Evolutionary conservation across 2,329 filamentous ascomycete species (phyloP).

Genomic region (Trichoderma sp.): DNA sequence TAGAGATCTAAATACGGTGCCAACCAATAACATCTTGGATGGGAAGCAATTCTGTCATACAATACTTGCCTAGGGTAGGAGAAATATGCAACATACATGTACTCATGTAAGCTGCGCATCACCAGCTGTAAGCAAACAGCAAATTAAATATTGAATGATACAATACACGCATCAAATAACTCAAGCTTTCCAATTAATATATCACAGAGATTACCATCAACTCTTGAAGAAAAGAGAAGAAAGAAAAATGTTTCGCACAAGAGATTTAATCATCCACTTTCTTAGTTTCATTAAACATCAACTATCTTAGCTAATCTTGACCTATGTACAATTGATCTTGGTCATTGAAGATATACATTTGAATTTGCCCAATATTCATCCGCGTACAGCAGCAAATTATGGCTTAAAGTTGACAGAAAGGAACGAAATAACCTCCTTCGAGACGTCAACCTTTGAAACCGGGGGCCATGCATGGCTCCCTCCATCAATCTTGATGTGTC

Average conservation of each 20-base stretch:
- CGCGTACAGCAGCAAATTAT: background rate
- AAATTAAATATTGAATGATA: background rate
- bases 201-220: background rate
- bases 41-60: background rate
- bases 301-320: background rate
- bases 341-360: background rate
- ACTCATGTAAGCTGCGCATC: background rate
- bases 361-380: background rate
- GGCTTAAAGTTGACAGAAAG: background rate
- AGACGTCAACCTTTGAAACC: slow-evolving; percentile 1
- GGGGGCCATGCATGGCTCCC: slow-evolving; percentile 22
- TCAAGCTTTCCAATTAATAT: background rate
- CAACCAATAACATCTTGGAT: background rate
- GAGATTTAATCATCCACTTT: background rate
- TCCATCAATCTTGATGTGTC: slow-evolving; percentile 24
- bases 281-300: background rate
- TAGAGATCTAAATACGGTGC: background rate
- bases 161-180: background rate
- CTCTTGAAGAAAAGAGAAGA: background rate
- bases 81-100: background rate
- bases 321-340: background rate
- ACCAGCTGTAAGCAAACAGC: background rate
- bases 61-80: background rate
- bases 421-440: background rate
- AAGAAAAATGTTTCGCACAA: background rate